Evolutionary conservation across 441 rosid genomes (phyloP).

Genomic region (Kokia cookei): DNA sequence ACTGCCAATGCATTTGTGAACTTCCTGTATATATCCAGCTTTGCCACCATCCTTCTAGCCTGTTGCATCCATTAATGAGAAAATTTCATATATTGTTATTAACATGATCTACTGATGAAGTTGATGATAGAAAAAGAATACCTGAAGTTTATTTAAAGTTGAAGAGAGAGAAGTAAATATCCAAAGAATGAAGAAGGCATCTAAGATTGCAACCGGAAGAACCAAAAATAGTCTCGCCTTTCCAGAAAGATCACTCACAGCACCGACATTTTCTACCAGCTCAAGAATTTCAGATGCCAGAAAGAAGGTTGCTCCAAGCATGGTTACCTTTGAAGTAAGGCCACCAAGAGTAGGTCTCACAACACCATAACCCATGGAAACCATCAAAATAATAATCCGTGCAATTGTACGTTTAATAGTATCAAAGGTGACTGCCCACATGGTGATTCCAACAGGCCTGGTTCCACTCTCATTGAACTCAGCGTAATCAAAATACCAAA

Average conservation of each 20-base stretch:
- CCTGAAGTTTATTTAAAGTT: conserved; percentile 92
- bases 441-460: conserved; percentile 77
- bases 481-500: conserved; percentile 92
- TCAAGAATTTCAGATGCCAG: conserved; percentile 89
- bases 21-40: conserved; percentile 87
- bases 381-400: conserved; percentile 75
- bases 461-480: conserved; percentile 82
- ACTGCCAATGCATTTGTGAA: conserved; percentile 95
- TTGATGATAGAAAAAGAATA: conserved; percentile 16
- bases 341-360: conserved; percentile 96
- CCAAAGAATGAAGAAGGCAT: conserved; percentile 96
- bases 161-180: conserved; percentile 88
- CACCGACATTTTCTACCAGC: conserved; percentile 83
- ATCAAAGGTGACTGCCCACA: conserved; percentile 90
- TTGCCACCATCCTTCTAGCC: conserved; percentile 81
- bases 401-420: conserved; percentile 67
- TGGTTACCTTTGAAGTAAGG: conserved; percentile 73
- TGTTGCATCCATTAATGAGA: conserved; percentile 18
- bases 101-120: background rate
- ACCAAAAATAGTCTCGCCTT: conserved; percentile 75
- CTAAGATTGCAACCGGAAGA: conserved; percentile 84
- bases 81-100: background rate
- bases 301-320: conserved; percentile 93
- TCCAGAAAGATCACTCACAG: conserved; percentile 88
- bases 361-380: conserved; percentile 96